Evolutionary conservation across 257 asterid genomes (phyloP).

Genomic region (Solanum medicagineum): DNA sequence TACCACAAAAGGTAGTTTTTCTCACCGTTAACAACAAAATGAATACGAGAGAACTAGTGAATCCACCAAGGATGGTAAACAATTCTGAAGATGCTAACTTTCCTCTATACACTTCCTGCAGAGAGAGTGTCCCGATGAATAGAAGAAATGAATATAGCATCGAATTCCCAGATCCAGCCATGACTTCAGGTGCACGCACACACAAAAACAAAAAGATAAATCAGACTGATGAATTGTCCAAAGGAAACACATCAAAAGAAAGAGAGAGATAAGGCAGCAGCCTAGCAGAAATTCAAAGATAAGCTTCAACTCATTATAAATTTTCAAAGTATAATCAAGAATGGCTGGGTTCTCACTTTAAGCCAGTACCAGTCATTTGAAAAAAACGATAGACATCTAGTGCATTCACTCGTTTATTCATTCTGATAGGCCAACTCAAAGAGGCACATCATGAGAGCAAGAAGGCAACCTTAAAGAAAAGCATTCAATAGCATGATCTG

Average conservation of each 20-base stretch:
- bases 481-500: not conserved
- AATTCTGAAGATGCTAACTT: constrained; percentile 85
- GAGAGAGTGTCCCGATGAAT: constrained; percentile 59
- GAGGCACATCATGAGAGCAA: not conserved
- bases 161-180: constrained; percentile 87
- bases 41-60: constrained; percentile 75
- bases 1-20: not conserved
- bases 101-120: constrained; percentile 71
- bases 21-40: constrained; percentile 67
- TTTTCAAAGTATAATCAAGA: not conserved
- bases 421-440: too few relatives aligned
- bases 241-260: not conserved
- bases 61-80: constrained; percentile 89
- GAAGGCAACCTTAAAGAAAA: not conserved
- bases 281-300: not conserved
- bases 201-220: not conserved
- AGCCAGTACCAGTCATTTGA: too few relatives aligned
- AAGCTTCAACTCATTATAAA: not conserved
- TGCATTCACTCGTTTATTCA: too few relatives aligned
- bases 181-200: constrained; percentile 1
- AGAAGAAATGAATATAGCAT: constrained; percentile 75
- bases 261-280: not conserved
- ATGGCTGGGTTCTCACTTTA: not conserved
- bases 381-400: too few relatives aligned
- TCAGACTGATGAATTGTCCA: not conserved